These are phyloP conservation scores for Polyporus tsugae DNA, from an alignment of 1,284 basidiomycete genomes.

Conservation along the genomic window DNA sequence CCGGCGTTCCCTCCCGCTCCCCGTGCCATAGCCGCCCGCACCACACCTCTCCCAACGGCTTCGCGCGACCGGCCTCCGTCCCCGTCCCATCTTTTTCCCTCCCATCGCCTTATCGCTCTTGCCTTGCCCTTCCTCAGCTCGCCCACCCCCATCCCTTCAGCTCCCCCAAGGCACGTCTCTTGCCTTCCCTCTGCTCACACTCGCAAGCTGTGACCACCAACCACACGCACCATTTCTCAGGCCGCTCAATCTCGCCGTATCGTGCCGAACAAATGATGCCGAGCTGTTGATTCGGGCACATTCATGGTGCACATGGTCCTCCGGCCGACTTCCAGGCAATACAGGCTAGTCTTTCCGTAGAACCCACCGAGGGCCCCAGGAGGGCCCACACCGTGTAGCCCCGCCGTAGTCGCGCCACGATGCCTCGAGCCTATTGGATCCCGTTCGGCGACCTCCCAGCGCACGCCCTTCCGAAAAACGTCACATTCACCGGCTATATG, in stretches of 20 bases:
- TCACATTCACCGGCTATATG: conserved; percentile 6
- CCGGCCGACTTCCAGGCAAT: background rate
- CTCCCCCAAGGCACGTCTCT: background rate
- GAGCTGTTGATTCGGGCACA: conserved; percentile 5
- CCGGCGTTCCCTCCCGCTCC: conserved; percentile 11
- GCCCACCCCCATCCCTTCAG: background rate
- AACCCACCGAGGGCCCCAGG: conserved; percentile 5
- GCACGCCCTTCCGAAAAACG: background rate
- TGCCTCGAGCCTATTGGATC: conserved; percentile 7
- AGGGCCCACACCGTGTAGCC: conserved; percentile 4
- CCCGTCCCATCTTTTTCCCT: conserved; percentile 1
- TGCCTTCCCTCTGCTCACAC: background rate
- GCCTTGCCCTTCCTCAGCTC: background rate
- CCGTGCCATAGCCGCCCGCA: conserved; percentile 16
- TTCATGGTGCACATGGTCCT: conserved; percentile 9
- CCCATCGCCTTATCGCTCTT: background rate
- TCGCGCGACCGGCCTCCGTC: conserved; percentile 16
- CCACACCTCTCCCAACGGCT: conserved; percentile 22
- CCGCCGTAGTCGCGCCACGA: conserved; percentile 7
- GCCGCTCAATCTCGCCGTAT: conserved; percentile 4
- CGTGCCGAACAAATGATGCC: conserved; percentile 3
- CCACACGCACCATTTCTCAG: background rate
- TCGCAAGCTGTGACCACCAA: conserved; percentile 1
- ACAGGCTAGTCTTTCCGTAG: conserved; percentile 6
- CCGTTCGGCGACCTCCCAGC: background rate